phyloP scores from a whole-genome alignment of 257 asterid genomes.

The Gentiana macrophylla region DNA sequence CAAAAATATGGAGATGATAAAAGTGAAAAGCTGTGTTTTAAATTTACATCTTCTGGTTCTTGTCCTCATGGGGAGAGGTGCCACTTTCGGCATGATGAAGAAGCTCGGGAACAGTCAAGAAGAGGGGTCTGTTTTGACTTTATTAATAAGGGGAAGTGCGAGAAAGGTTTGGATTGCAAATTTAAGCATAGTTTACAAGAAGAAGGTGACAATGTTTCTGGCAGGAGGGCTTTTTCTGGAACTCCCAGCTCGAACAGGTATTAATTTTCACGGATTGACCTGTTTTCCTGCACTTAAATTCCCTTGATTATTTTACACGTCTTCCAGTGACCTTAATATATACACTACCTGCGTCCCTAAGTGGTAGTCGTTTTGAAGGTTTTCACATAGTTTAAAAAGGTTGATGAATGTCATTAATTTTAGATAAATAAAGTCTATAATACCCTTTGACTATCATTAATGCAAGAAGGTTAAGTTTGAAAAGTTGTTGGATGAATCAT shows the following conservation, averaged over 20 bases:
- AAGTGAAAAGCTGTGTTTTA: conserved; percentile 67
- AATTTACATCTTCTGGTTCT: conserved; percentile 74
- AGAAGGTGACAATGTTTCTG: conserved; percentile 38
- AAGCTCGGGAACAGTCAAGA: conserved; percentile 71
- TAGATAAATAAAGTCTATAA: too few species aligned
- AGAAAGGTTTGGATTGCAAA: conserved; percentile 86
- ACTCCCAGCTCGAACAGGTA: conserved; percentile 52
- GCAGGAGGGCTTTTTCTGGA: conserved; percentile 44
- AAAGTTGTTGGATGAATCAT: too few species aligned
- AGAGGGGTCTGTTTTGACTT: conserved; percentile 97
- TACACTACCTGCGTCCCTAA: too few species aligned
- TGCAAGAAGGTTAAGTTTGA: too few species aligned
- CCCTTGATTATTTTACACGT: conserved; percentile 1
- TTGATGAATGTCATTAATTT: too few species aligned
- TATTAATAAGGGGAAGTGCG: conserved; percentile 90
- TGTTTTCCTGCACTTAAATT: neutral
- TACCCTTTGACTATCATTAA: too few species aligned
- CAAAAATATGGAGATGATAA: conserved; percentile 69
- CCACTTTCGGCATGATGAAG: conserved; percentile 78
- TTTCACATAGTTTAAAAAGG: too few species aligned
- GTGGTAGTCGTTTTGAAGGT: neutral
- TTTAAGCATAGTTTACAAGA: conserved; percentile 76
- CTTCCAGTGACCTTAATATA: neutral
- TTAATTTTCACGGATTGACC: neutral
- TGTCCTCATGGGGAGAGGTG: conserved; percentile 88